These are phyloP conservation scores for Pholiota microspora DNA, from an alignment of 768 basidiomycete species.

Conservation along the genomic window DNA sequence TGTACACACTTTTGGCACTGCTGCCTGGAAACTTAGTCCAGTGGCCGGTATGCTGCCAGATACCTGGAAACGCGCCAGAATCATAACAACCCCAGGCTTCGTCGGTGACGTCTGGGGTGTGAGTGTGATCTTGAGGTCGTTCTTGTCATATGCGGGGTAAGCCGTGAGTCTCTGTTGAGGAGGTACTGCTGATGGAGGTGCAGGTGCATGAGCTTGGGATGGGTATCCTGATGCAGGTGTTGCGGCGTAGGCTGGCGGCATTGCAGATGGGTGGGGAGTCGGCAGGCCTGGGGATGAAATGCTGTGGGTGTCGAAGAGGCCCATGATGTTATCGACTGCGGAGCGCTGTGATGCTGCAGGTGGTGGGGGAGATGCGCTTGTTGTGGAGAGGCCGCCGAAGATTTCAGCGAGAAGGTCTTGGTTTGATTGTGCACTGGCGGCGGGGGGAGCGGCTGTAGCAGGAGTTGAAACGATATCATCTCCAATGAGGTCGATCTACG, in stretches of 20 bases:
- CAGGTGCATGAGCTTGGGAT: conserved; percentile 25
- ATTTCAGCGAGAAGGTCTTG: conserved; percentile 93
- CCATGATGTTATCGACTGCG: conserved; percentile 87
- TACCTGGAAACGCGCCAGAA: conserved; percentile 84
- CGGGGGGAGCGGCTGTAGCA: conserved; percentile 35
- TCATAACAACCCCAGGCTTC: conserved; percentile 88
- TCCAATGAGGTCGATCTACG: conserved; percentile 77
- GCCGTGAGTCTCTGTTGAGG: conserved; percentile 55
- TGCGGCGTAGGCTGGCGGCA: conserved; percentile 18
- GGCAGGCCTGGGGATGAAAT: conserved; percentile 33
- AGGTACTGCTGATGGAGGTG: conserved; percentile 37
- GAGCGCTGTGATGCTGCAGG: conserved; percentile 49
- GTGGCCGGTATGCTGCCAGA: conserved; percentile 49
- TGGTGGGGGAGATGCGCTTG: conserved; percentile 35
- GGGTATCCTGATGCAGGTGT: conserved; percentile 22
- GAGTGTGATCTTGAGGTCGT: conserved; percentile 84
- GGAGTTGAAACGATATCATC: conserved; percentile 59
- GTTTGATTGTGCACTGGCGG: conserved; percentile 52
- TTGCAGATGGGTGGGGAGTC: conserved; percentile 17
- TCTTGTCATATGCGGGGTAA: conserved; percentile 91
- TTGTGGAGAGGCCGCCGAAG: conserved; percentile 61
- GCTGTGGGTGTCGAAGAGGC: conserved; percentile 68
- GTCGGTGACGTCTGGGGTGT: conserved; percentile 81
- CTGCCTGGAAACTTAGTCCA: conserved; percentile 91
- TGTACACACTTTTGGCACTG: conserved; percentile 81